Evolutionary conservation across 169 alveolate species (phyloP), one percentile per base, ranked within the genome.

Genomic region (Plasmodium reichenowi): DNA sequence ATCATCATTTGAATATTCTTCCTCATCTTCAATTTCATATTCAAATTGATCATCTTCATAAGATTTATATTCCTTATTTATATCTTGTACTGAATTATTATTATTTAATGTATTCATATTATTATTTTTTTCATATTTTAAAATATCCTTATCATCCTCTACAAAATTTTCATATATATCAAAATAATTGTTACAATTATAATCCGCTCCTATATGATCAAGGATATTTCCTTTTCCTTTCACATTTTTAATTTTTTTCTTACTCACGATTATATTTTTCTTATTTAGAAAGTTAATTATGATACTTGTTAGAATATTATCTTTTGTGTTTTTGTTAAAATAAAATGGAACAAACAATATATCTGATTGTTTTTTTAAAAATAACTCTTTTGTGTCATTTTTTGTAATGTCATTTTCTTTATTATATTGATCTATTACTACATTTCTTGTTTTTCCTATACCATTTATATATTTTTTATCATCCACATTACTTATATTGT

Each of bases 291-390:
- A 86, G 38, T 86, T 63, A 32, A 78, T 70, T 17, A 66, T 22
- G 22, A 78, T 56, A 45, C 89, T 78, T 10, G 89, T 78, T 64
- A 86, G 56, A 17, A 86, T 86, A 22, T 86, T 86, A 20, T 86
- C 92, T 67, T 86, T 86, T 9, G 92, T 32, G 67, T 86, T 86
- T 60, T 86, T 86, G 32, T 86, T 86, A 72, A 86, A 71, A 64
- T 86, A 86, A 26, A 86, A 86, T 20, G 92, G 92, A 54, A 86
- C 47, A 47, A 86, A 70, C 15, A 72, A 70, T 17, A 86, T 71
- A 29, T 43, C 47, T 38, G 26, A 86, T 13, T 72, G 58, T 12
- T 13, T 1, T 38, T 38, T 38, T 38, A 38, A 38, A 1, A 13
- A 56, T 10, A 12, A 43, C 9, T 67, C 52, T 24, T 59, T 32